phyloP scores from a whole-genome alignment of 257 asterid species.

The Gardenia jasminoides region DNA sequence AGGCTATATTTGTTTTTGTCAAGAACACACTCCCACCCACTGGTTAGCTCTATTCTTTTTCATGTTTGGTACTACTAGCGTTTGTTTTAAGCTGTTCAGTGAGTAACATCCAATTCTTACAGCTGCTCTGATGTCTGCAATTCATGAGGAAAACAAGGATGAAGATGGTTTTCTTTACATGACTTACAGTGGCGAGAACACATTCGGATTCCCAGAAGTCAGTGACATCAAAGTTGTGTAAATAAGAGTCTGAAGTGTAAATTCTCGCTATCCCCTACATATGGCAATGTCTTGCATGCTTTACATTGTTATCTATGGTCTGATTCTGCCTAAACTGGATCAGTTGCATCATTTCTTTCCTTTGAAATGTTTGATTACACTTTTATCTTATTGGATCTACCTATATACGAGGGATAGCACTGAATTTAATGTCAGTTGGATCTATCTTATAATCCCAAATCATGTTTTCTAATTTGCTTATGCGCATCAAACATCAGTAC shows the following conservation, averaged over 20 bases:
- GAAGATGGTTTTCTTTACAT: conserved; percentile 86
- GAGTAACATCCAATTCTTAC: conserved; percentile 13
- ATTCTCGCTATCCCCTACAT: conserved; percentile 6
- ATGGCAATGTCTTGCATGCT: background rate
- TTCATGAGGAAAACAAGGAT: conserved; percentile 75
- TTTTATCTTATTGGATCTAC: background rate
- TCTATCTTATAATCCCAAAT: too few relatives aligned
- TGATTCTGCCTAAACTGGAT: background rate
- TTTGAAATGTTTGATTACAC: background rate
- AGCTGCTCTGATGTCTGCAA: conserved; percentile 70
- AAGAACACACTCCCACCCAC: conserved; percentile 60
- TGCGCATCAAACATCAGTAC: too few relatives aligned
- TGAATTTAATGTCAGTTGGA: background rate
- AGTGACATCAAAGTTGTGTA: background rate
- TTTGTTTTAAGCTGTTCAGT: background rate
- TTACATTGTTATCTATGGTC: background rate
- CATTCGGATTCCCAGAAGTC: conserved; percentile 46
- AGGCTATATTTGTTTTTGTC: conserved; percentile 71
- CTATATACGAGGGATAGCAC: background rate
- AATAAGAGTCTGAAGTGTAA: conserved; percentile 21
- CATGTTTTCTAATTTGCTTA: too few relatives aligned
- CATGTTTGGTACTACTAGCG: background rate
- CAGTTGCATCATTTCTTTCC: background rate
- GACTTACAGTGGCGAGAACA: conserved; percentile 82
- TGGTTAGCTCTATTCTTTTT: conserved; percentile 41